phyloP scores from a whole-genome alignment of 495 filamentous ascomycete genomes.

The Sphaerosporella brunnea region DNA sequence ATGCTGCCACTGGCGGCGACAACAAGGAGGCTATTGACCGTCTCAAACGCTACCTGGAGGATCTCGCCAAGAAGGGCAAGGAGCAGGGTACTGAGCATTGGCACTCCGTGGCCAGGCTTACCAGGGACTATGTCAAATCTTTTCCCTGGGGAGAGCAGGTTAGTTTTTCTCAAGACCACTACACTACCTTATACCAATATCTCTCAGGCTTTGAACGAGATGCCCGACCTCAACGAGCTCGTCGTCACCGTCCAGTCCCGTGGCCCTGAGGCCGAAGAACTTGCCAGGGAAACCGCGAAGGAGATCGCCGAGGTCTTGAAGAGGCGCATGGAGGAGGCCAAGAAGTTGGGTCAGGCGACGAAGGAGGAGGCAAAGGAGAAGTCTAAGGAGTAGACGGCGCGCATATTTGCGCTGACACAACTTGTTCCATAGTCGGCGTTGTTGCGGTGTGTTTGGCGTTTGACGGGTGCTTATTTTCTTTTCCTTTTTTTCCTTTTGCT shows the following conservation, averaged over 20 bases:
- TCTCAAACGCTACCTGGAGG: constrained; percentile 30
- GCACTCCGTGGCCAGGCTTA: constrained; percentile 24
- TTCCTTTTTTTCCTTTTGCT: too few relatives aligned
- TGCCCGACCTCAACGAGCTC: constrained; percentile 38
- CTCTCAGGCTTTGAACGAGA: constrained; percentile 35
- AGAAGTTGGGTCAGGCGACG: constrained; percentile 29
- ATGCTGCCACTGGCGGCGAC: constrained; percentile 39
- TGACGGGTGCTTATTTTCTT: too few relatives aligned
- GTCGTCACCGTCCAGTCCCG: constrained; percentile 38
- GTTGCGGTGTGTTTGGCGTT: too few relatives aligned
- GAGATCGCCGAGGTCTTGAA: constrained; percentile 34
- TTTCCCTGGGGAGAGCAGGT: constrained; percentile 39
- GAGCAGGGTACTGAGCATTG: not conserved
- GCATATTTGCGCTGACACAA: too few relatives aligned
- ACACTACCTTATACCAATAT: constrained; percentile 36
- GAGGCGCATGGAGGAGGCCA: constrained; percentile 25
- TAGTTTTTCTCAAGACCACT: constrained; percentile 15
- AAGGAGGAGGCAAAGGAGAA: not conserved
- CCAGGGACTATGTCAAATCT: constrained; percentile 35
- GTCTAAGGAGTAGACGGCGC: too few relatives aligned
- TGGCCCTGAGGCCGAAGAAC: constrained; percentile 40
- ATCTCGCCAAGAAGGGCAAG: constrained; percentile 7
- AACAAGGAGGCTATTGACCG: constrained; percentile 37
- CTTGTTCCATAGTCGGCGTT: too few relatives aligned
- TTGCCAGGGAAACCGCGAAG: constrained; percentile 41